These are phyloP conservation scores for Ogataea chonburiensis DNA, from an alignment of 805 yeast genomes.

Conservation along the genomic window DNA sequence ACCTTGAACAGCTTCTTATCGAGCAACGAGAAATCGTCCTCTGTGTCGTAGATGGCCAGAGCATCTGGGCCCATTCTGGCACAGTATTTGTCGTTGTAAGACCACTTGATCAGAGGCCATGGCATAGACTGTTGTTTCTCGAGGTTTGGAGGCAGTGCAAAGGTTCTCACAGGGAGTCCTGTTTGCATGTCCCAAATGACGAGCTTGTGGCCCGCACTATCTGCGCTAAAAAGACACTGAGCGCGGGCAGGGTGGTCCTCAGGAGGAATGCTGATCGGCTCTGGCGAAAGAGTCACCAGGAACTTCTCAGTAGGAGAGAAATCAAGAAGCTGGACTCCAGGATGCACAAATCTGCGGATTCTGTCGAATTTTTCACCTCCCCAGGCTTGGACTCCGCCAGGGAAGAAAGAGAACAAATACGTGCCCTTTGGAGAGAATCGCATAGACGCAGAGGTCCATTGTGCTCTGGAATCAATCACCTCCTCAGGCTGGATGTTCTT, in stretches of 20 bases:
- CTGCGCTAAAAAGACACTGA: constrained; percentile 78
- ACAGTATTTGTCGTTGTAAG: constrained; percentile 85
- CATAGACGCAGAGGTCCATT: constrained; percentile 86
- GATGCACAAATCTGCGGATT: constrained; percentile 78
- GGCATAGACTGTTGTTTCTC: constrained; percentile 66
- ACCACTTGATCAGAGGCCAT: constrained; percentile 98
- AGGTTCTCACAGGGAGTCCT: constrained; percentile 82
- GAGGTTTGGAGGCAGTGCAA: constrained; percentile 79
- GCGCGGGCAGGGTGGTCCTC: constrained; percentile 61
- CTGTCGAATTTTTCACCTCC: constrained; percentile 82
- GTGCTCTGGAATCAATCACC: constrained; percentile 72
- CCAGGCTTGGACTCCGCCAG: constrained; percentile 94
- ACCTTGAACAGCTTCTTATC: constrained; percentile 84
- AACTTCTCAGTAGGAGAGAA: constrained; percentile 91
- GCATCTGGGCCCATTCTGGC: constrained; percentile 95
- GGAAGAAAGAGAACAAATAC: constrained; percentile 81
- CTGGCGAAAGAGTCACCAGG: constrained; percentile 85
- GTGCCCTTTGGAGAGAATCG: constrained; percentile 94
- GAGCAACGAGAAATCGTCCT: constrained; percentile 65
- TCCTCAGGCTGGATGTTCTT: constrained; percentile 68
- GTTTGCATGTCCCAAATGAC: constrained; percentile 90
- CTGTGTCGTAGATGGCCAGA: constrained; percentile 83
- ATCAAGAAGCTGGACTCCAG: constrained; percentile 84
- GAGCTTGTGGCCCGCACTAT: constrained; percentile 88
- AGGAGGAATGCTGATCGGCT: constrained; percentile 73